Evolutionary conservation across 2,329 filamentous ascomycete species (phyloP).

Genomic region (Elsinoe ampelina): DNA sequence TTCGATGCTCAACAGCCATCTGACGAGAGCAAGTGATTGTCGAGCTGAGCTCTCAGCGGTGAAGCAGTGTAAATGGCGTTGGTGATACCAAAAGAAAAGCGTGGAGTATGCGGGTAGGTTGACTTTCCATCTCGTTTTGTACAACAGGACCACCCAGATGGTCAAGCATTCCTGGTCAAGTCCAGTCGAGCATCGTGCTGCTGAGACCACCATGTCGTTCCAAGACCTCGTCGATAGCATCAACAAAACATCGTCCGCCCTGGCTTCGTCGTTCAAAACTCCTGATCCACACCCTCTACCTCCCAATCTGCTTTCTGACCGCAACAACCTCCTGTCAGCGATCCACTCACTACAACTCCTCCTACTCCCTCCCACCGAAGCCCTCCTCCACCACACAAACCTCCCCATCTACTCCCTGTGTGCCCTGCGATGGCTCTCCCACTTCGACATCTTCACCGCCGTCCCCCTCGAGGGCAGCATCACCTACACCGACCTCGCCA

Average conservation of each 20-base stretch:
- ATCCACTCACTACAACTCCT: background rate
- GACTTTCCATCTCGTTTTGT: background rate
- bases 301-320: background rate
- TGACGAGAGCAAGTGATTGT: background rate
- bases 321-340: background rate
- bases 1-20: background rate
- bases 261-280: background rate
- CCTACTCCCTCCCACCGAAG: background rate
- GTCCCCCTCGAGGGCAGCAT: background rate
- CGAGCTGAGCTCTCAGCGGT: background rate
- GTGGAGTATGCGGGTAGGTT: background rate
- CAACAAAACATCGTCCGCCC: background rate
- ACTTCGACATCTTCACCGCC: constrained; percentile 5
- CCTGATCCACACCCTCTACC: background rate
- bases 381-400: background rate
- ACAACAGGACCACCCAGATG: background rate
- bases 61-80: no score
- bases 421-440: background rate
- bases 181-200: no score
- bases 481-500: background rate
- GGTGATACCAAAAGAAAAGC: background rate
- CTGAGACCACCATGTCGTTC: background rate
- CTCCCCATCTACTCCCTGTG: background rate
- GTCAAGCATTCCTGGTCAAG: background rate
- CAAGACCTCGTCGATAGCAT: background rate